Evolutionary conservation across 2,329 filamentous ascomycete species (phyloP).

Genomic region (Pseudogymnoascus sp.): DNA sequence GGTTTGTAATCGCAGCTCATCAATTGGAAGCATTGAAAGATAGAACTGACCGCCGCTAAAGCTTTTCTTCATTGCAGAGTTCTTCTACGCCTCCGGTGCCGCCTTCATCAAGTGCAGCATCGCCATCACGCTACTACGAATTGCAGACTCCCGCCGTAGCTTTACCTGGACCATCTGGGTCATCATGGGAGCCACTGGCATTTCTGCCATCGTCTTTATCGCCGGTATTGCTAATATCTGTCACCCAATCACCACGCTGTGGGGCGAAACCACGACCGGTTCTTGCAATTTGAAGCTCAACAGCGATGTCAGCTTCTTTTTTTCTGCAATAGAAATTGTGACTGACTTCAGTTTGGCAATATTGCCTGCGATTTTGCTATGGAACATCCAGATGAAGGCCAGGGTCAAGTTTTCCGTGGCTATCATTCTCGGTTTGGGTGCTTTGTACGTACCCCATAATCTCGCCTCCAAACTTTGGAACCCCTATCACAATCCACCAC

Average conservation of each 20-base stretch:
- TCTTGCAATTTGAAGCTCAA: constrained; percentile 26
- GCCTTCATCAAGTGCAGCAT: constrained; percentile 28
- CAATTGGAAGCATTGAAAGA: background rate
- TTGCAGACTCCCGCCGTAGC: constrained; percentile 26
- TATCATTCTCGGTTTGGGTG: constrained; percentile 37
- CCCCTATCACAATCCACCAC: background rate
- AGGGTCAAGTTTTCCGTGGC: constrained; percentile 39
- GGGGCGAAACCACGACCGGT: constrained; percentile 26
- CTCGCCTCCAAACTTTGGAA: background rate
- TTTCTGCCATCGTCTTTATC: constrained; percentile 26
- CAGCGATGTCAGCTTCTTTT: constrained; percentile 29
- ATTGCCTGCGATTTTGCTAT: constrained; percentile 34
- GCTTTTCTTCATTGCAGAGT: constrained; percentile 33
- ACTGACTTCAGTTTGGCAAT: constrained; percentile 31
- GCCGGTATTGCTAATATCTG: constrained; percentile 27
- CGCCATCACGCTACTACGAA: constrained; percentile 27
- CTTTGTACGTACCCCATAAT: constrained; percentile 29
- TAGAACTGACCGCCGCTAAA: constrained; percentile 18
- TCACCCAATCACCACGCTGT: constrained; percentile 27
- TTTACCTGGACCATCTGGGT: constrained; percentile 25
- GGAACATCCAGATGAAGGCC: constrained; percentile 36
- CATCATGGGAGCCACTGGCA: constrained; percentile 20
- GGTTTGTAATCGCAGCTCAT: constrained; percentile 14
- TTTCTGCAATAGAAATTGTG: constrained; percentile 31
- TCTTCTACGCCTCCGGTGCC: constrained; percentile 32